These are phyloP conservation scores for Cephaloascus fragrans DNA, from an alignment of 805 yeast species.

Conservation along the genomic window DNA sequence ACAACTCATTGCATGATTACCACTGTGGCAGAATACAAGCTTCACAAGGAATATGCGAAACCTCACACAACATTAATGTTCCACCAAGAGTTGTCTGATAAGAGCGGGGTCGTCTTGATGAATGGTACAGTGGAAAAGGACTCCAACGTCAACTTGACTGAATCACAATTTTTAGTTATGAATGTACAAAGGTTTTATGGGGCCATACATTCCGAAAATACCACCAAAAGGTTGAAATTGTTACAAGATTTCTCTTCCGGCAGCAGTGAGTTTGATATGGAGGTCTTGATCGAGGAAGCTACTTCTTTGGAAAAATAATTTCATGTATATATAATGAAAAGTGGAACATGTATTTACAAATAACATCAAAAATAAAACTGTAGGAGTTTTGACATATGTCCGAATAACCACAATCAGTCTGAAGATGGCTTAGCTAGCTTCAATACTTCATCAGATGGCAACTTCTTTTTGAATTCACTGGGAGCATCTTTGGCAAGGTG, in stretches of 20 bases:
- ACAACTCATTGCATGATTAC: slow-evolving; percentile 89
- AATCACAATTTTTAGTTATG: slow-evolving; percentile 68
- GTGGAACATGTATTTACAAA: too few species aligned
- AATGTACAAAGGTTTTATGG: slow-evolving; percentile 81
- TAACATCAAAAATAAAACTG: too few species aligned
- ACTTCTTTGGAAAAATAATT: slow-evolving; percentile 50
- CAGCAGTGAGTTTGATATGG: slow-evolving; percentile 52
- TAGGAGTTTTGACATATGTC: too few species aligned
- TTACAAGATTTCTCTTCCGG: slow-evolving; percentile 67
- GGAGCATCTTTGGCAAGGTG: slow-evolving; percentile 67
- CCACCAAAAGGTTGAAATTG: slow-evolving; percentile 42
- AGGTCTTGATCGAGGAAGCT: slow-evolving; percentile 59
- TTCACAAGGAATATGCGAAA: slow-evolving; percentile 84
- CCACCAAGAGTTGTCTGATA: slow-evolving; percentile 63
- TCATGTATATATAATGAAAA: background rate
- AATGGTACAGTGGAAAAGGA: slow-evolving; percentile 77
- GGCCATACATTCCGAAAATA: slow-evolving; percentile 37
- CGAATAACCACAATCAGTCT: too few species aligned
- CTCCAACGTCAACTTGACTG: slow-evolving; percentile 53
- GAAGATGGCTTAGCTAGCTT: background rate
- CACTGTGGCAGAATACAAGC: slow-evolving; percentile 81
- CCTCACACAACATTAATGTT: slow-evolving; percentile 90
- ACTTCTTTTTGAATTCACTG: slow-evolving; percentile 16
- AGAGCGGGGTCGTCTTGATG: slow-evolving; percentile 66
- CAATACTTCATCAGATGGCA: slow-evolving; percentile 3